Evolutionary conservation across 805 yeast genomes (phyloP), one percentile per base, ranked within the genome.

Genomic region (Metschnikowia hibisci): DNA sequence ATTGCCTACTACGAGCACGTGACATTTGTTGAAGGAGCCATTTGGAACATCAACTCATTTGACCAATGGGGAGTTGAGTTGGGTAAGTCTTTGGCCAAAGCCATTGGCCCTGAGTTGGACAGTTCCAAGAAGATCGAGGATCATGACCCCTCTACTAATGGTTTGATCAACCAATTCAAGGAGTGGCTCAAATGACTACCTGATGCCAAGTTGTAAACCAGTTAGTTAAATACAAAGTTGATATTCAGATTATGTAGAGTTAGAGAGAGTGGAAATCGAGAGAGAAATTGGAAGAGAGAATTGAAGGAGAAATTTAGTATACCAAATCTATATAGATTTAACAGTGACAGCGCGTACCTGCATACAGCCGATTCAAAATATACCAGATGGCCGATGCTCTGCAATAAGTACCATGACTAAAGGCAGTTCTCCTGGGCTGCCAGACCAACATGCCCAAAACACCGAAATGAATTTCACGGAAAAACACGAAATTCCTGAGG

Each of bases 61-160:
- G 99, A 93, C 76, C 99, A 93, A 77, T 93, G 98, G 96, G 99
- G 99, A 71, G 99, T 93, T 61, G 99, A 93, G 76, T 85, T 93
- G 59, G 99, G 99, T 67, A 93, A 93, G 76, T 95, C 85, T 42
- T 81, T 93, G 64, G 99, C 99, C 63, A 93, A 93, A 82, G 93
- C 78, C 46, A 91, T 93, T 61, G 91, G 95, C 59, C 78, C 78
- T 58, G 97, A 93, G 73, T 81, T 93, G 63, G 86, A 85, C 57
- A 79, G 76, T 62, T 62, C 66, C 35, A 67, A 71, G 43, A 53
- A 55, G 45, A 81, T 85, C 43, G 63, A 71, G 28, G 62, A 80
- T 47, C 99, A 93, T 69, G 99, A 93, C 65, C 82, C 83, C 31
- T 86, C 96, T 38, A 93, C 99, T 57, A 84, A 85, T 64, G 88